These are phyloP conservation scores for Russula olivacea DNA, from an alignment of 768 basidiomycete species.

Conservation along the genomic window DNA sequence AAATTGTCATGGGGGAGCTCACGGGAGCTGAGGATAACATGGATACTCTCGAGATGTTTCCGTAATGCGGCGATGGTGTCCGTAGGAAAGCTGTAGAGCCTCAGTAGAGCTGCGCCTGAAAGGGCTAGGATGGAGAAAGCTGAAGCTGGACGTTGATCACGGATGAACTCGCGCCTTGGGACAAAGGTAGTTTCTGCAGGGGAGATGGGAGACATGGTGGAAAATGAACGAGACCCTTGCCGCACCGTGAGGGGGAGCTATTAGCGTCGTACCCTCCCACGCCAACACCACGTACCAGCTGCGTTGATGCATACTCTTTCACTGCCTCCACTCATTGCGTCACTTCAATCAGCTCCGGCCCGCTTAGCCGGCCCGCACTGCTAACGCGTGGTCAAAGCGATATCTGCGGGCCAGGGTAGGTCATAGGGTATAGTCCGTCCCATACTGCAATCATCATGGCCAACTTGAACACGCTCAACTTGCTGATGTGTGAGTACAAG, in stretches of 20 bases:
- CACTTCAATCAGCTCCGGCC: background rate
- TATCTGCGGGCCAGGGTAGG: background rate
- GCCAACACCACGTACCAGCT: slow-evolving; percentile 19
- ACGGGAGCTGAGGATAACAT: slow-evolving; percentile 41
- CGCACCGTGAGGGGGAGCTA: slow-evolving; percentile 16
- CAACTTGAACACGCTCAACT: slow-evolving; percentile 40
- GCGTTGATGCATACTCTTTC: background rate
- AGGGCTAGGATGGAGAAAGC: slow-evolving; percentile 68
- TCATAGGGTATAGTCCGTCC: background rate
- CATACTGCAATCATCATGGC: background rate
- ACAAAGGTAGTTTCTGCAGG: slow-evolving; percentile 48
- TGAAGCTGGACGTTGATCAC: slow-evolving; percentile 48
- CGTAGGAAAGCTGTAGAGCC: slow-evolving; percentile 64
- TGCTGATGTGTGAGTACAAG: slow-evolving; percentile 67
- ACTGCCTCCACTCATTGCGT: background rate
- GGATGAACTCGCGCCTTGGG: slow-evolving; percentile 69
- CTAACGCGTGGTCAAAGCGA: too few relatives aligned
- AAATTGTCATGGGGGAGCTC: slow-evolving; percentile 54
- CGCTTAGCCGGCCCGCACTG: background rate
- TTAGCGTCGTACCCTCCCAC: slow-evolving; percentile 16
- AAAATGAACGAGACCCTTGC: slow-evolving; percentile 22
- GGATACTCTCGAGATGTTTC: slow-evolving; percentile 46
- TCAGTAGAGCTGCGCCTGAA: slow-evolving; percentile 54
- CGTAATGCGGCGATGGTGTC: slow-evolving; percentile 49
- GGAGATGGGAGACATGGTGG: slow-evolving; percentile 24